phyloP scores from a whole-genome alignment of 2,329 filamentous ascomycete species.

The Exophiala dermatitidis region DNA sequence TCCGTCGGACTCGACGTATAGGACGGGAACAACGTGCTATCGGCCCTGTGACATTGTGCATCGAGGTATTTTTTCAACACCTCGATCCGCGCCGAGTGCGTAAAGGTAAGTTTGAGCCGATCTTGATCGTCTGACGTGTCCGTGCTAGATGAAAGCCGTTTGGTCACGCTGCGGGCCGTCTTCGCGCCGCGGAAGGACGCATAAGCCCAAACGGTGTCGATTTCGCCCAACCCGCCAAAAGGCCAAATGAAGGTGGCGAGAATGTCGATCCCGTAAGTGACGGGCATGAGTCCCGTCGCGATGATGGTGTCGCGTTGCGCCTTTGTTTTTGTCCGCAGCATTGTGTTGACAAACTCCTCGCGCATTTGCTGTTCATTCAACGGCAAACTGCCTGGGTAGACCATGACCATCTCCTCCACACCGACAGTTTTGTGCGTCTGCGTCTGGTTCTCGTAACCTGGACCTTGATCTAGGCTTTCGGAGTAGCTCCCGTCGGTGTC shows the following conservation, averaged over 20 bases:
- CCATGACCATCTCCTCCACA: constrained; percentile 37
- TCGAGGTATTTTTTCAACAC: constrained; percentile 36
- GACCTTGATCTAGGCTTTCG: no score
- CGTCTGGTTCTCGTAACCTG: no score
- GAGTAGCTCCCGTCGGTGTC: constrained; percentile 27
- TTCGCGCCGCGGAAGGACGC: constrained; percentile 35
- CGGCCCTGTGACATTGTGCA: constrained; percentile 34
- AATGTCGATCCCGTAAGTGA: constrained; percentile 26
- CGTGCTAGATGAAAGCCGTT: constrained; percentile 29
- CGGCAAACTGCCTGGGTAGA: constrained; percentile 34
- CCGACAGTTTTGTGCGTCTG: constrained; percentile 33
- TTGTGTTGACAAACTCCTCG: constrained; percentile 37
- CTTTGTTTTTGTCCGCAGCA: constrained; percentile 38
- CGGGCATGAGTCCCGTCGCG: constrained; percentile 38
- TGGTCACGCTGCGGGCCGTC: constrained; percentile 36
- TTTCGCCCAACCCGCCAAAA: constrained; percentile 31
- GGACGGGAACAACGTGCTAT: constrained; percentile 33
- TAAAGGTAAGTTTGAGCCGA: constrained; percentile 34
- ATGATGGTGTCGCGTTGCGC: constrained; percentile 39
- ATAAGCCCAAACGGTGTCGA: constrained; percentile 31
- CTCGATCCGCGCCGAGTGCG: constrained; percentile 32
- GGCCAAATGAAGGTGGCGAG: constrained; percentile 30
- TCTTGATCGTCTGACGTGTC: constrained; percentile 22
- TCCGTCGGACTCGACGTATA: constrained; percentile 33
- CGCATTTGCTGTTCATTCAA: constrained; percentile 32